Evolutionary conservation across 768 basidiomycete species (phyloP).

Genomic region (Lentinula detonsa): DNA sequence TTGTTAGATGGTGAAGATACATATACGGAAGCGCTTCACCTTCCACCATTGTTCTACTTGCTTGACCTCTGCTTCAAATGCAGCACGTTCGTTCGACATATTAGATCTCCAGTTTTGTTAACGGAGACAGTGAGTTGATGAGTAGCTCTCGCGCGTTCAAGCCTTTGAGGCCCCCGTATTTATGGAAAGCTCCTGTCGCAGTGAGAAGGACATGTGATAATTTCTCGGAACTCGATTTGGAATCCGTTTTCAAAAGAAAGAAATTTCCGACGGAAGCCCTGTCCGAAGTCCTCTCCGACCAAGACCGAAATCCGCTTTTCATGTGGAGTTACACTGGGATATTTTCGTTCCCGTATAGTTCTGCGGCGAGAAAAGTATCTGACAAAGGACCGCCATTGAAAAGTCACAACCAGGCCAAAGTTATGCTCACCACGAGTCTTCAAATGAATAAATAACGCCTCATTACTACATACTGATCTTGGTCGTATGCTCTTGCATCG

Average conservation of each 20-base stretch:
- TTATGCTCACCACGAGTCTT: background rate
- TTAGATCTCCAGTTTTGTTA: constrained; percentile 13
- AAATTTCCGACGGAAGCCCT: constrained; percentile 4
- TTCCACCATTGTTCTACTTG: constrained; percentile 91
- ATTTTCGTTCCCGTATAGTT: background rate
- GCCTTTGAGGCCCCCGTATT: constrained; percentile 12
- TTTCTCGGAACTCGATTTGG: constrained; percentile 11
- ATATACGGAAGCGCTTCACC: constrained; percentile 34
- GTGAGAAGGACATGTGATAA: constrained; percentile 38
- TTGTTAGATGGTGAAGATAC: background rate
- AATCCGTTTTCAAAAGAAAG: background rate
- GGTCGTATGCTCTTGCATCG: too few species aligned
- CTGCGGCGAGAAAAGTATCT: background rate
- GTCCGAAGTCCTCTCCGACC: background rate
- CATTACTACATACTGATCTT: background rate
- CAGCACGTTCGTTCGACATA: constrained; percentile 63
- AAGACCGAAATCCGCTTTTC: background rate
- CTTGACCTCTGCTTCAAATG: constrained; percentile 77
- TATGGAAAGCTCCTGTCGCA: constrained; percentile 18
- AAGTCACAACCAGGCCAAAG: background rate
- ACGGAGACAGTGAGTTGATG: constrained; percentile 10
- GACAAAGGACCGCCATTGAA: background rate
- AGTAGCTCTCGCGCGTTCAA: constrained; percentile 7
- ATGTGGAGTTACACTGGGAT: constrained; percentile 2
- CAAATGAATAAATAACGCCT: constrained; percentile 1